Evolutionary conservation across 2,329 filamentous ascomycete genomes (phyloP).

Genomic region (Incumbomyces delicatus): DNA sequence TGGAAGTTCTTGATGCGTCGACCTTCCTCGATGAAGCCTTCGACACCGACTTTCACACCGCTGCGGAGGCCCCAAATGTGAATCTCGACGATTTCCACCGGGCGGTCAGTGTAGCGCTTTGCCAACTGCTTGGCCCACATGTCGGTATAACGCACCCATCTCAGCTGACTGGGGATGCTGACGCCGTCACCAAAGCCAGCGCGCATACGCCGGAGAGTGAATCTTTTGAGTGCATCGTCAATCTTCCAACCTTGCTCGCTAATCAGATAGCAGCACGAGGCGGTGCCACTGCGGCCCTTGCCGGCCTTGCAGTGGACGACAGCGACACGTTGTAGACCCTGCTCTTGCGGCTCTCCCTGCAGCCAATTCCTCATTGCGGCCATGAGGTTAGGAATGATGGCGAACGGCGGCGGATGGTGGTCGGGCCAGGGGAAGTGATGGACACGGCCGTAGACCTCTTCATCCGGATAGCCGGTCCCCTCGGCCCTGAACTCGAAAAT

Average conservation of each 20-base stretch:
- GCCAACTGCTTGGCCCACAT: constrained; percentile 62
- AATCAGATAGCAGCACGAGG: constrained; percentile 81
- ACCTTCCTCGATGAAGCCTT: constrained; percentile 81
- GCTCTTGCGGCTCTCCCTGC: constrained; percentile 33
- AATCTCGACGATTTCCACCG: constrained; percentile 76
- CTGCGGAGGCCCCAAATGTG: constrained; percentile 82
- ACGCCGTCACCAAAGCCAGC: constrained; percentile 81
- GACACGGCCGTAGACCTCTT: constrained; percentile 74
- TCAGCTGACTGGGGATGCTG: constrained; percentile 82
- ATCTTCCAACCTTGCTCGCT: constrained; percentile 66
- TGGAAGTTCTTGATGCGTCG: constrained; percentile 77
- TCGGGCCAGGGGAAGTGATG: constrained; percentile 94
- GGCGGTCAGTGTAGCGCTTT: constrained; percentile 72
- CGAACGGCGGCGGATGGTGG: constrained; percentile 91
- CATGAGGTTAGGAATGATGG: constrained; percentile 77
- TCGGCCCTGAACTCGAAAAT: constrained; percentile 98
- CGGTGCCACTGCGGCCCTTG: constrained; percentile 84
- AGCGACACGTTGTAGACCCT: constrained; percentile 53
- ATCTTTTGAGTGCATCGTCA: constrained; percentile 54
- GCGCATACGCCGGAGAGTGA: constrained; percentile 80
- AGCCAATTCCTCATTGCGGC: constrained; percentile 89
- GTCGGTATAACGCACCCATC: constrained; percentile 82
- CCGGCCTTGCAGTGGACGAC: constrained; percentile 97
- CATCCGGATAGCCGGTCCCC: constrained; percentile 89
- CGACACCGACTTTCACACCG: constrained; percentile 77